Percentiles rank a stretch among this genome's conserved stretches.
Conservation (phyloP, 495 filamentous ascomycete genomes). For the Tuber indicum region DNA sequence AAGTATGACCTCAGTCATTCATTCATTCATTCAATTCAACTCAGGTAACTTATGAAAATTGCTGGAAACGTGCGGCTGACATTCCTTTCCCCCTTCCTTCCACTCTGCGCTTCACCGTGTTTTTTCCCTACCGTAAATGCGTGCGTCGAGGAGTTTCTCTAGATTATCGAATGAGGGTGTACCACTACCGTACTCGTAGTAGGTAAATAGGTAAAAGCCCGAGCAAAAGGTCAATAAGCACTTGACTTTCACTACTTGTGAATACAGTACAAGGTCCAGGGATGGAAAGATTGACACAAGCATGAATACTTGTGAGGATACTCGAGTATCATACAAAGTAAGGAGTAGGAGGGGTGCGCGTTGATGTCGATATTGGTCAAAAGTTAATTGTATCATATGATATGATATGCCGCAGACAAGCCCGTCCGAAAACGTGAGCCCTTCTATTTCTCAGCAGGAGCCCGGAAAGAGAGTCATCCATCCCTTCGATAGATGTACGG, state of each 20-base stretch:
- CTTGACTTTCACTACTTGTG: neutral
- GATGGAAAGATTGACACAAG: no score
- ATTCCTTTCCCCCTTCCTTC: neutral
- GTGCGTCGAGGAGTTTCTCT: neutral
- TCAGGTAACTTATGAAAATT: neutral
- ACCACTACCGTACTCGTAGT: neutral
- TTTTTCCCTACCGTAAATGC: neutral
- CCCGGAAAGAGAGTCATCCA: no score
- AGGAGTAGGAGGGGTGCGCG: no score
- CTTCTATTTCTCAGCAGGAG: no score
- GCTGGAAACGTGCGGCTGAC: neutral
- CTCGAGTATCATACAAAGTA: no score
- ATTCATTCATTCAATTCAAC: neutral
- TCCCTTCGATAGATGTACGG: no score
- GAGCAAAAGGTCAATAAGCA: neutral
- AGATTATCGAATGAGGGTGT: neutral
- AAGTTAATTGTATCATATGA: no score
- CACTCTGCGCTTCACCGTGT: neutral
- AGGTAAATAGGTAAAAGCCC: neutral
- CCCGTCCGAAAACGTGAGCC: no score
- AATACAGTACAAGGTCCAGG: neutral
- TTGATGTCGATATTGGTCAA: no score
- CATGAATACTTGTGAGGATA: no score
- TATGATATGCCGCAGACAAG: no score
- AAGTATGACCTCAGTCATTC: neutral